Conservation (phyloP, 192 early-diverging fungal species). For the Linderina pennispora region DNA sequence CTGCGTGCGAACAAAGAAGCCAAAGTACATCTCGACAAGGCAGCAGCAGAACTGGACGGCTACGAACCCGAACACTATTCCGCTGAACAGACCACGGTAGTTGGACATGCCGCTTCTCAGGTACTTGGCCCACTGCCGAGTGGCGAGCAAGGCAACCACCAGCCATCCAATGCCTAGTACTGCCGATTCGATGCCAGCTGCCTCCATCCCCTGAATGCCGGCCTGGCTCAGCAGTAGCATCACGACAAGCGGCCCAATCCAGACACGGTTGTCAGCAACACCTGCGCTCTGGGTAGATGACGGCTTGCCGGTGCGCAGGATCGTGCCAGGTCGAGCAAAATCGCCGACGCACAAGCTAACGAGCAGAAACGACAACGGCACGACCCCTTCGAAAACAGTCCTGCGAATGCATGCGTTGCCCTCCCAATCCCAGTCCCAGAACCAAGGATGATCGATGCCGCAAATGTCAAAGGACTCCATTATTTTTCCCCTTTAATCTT, state of each 20-base stretch:
- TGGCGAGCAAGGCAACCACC: neutral
- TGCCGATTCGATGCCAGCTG: neutral
- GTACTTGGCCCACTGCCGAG: slow-evolving; percentile 5
- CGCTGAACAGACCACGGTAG: slow-evolving; percentile 18
- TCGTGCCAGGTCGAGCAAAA: neutral
- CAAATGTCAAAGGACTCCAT: no score
- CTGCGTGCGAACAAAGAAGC: slow-evolving; percentile 8
- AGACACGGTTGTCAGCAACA: slow-evolving; percentile 34
- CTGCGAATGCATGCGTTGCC: slow-evolving; percentile 5
- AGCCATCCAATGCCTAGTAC: slow-evolving; percentile 2
- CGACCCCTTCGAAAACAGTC: slow-evolving; percentile 10
- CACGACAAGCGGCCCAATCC: slow-evolving; percentile 24
- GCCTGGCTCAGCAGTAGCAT: slow-evolving; percentile 2
- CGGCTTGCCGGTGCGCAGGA: neutral
- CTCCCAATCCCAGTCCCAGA: slow-evolving; percentile 35
- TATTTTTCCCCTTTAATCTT: no score
- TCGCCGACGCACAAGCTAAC: slow-evolving; percentile 1
- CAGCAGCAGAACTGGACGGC: neutral
- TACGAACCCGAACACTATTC: slow-evolving; percentile 1
- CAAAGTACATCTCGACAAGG: slow-evolving; percentile 10
- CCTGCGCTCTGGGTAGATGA: no score
- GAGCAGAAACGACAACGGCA: slow-evolving; percentile 1
- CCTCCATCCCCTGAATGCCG: slow-evolving; percentile 2
- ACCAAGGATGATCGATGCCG: neutral
- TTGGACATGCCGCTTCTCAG: neutral